These are phyloP conservation scores for Echinosophora koreensis DNA, from an alignment of 306 rosid species.

Conservation along the genomic window DNA sequence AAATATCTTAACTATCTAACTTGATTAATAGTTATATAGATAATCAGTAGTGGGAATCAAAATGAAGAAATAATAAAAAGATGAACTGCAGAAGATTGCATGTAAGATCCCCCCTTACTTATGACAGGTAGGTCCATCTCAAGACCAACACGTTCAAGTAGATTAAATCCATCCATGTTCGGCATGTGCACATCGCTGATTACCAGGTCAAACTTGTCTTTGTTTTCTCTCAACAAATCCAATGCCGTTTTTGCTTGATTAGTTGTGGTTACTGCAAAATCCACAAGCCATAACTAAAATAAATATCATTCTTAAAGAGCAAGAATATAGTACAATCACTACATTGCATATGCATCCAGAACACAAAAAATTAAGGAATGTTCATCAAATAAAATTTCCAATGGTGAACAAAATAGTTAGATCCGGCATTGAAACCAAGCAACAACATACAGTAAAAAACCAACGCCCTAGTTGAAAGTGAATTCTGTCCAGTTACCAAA, in stretches of 20 bases:
- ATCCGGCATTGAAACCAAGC: constrained; percentile 38
- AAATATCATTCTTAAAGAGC: constrained; percentile 29
- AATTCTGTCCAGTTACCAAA: background rate
- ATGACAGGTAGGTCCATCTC: constrained; percentile 99
- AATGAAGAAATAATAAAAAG: background rate
- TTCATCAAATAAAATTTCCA: background rate
- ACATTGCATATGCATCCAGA: constrained; percentile 9
- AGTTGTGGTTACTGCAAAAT: constrained; percentile 83
- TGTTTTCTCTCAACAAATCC: constrained; percentile 84
- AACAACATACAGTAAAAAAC: background rate
- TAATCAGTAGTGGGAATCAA: background rate
- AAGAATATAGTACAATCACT: background rate
- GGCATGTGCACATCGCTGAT: constrained; percentile 99
- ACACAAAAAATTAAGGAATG: constrained; percentile 1
- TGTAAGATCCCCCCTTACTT: constrained; percentile 60
- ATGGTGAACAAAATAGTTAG: constrained; percentile 8
- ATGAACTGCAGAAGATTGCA: constrained; percentile 7
- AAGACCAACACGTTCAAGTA: constrained; percentile 95
- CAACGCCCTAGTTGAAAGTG: background rate
- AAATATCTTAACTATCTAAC: background rate
- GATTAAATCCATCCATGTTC: constrained; percentile 99
- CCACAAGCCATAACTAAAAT: constrained; percentile 36
- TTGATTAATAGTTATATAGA: constrained; percentile 25
- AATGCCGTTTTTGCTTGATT: constrained; percentile 85
- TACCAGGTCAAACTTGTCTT: constrained; percentile 83